These are phyloP conservation scores for Solanum gracilifrons DNA, from an alignment of 257 asterid genomes.

Conservation along the genomic window DNA sequence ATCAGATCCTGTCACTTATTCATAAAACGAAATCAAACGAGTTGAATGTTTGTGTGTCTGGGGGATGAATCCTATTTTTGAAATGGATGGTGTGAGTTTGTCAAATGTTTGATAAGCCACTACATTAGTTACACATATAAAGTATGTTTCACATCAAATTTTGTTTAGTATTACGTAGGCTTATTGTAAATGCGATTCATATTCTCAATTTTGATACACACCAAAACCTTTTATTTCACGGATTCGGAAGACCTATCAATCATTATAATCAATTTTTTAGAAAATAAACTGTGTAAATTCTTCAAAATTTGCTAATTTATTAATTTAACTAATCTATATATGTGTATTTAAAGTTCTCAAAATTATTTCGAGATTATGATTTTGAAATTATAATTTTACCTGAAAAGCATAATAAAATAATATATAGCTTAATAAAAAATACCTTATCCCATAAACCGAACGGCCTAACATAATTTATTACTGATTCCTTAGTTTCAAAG, in stretches of 20 bases:
- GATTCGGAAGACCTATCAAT: neutral
- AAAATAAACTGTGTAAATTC: neutral
- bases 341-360: too few species aligned
- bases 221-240: neutral
- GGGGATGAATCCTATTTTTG: neutral
- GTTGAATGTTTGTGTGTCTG: rapidly evolving
- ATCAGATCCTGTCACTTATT: neutral
- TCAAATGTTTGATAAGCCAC: neutral
- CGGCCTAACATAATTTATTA: neutral
- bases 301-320: neutral
- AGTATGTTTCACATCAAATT: neutral
- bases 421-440: neutral
- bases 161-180: neutral
- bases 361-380: too few species aligned
- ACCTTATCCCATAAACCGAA: neutral
- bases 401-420: neutral
- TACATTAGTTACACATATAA: neutral
- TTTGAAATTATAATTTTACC: too few species aligned
- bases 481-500: neutral
- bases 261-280: too few species aligned
- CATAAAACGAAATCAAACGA: rapidly evolving
- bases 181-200: neutral
- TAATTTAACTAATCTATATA: neutral
- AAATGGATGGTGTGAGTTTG: neutral
- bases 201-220: neutral